Evolutionary conservation across 495 filamentous ascomycete genomes (phyloP).

Genomic region (Penicillium dipodomyicola): DNA sequence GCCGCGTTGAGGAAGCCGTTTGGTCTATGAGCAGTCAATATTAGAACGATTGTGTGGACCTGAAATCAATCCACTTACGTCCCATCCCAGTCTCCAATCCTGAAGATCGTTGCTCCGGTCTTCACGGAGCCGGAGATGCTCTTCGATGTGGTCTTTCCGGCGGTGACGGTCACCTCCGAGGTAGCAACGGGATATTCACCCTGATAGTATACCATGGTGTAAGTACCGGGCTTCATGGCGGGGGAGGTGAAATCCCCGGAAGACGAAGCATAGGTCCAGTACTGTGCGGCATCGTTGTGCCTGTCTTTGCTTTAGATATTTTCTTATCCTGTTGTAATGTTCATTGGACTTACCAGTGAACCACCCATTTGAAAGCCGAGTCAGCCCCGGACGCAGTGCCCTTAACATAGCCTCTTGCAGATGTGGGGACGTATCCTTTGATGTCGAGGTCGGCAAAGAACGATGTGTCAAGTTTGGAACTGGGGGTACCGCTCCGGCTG

Average conservation of each 20-base stretch:
- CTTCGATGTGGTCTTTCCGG: conserved; percentile 50
- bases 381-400: conserved; percentile 56
- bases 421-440: conserved; percentile 54
- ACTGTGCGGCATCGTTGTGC: conserved; percentile 60
- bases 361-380: conserved; percentile 49
- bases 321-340: background rate
- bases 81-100: conserved; percentile 64
- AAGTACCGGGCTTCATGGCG: conserved; percentile 64
- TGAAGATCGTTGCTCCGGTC: conserved; percentile 54
- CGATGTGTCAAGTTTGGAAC: conserved; percentile 51
- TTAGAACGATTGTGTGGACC: background rate
- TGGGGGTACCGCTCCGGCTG: conserved; percentile 55
- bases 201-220: conserved; percentile 66
- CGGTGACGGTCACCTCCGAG: conserved; percentile 51
- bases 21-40: conserved; percentile 36
- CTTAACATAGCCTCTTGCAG: conserved; percentile 55
- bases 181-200: conserved; percentile 58
- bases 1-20: conserved; percentile 65
- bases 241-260: conserved; percentile 59
- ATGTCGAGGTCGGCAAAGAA: conserved; percentile 59
- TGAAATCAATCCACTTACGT: conserved; percentile 19
- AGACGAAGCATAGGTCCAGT: conserved; percentile 58
- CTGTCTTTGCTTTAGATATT: conserved; percentile 6
- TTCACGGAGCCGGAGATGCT: conserved; percentile 51
- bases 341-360: conserved; percentile 51